phyloP scores from a whole-genome alignment of 2,329 filamentous ascomycete genomes.

The Diplodia intermedia region DNA sequence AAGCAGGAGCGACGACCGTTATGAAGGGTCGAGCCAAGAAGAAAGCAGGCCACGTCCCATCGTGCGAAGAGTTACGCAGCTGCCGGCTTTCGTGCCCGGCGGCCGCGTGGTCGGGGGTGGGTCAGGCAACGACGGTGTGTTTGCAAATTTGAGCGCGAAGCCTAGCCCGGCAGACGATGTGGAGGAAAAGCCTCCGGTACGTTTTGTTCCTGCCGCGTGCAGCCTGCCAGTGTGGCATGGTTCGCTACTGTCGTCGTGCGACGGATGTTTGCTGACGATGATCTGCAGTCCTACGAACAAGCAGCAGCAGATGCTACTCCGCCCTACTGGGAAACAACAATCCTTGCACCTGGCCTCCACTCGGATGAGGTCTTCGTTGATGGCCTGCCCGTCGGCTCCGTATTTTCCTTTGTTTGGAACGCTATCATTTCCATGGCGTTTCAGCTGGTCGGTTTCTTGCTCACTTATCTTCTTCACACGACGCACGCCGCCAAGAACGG shows the following conservation, averaged over 20 bases:
- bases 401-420: slow-evolving; percentile 91
- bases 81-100: slow-evolving; percentile 59
- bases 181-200: slow-evolving; percentile 91
- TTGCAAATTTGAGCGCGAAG: slow-evolving; percentile 92
- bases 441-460: slow-evolving; percentile 93
- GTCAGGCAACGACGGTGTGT: slow-evolving; percentile 88
- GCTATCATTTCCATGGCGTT: slow-evolving; percentile 98
- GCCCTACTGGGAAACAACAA: slow-evolving; percentile 99
- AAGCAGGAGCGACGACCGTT: slow-evolving; percentile 32
- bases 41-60: slow-evolving; percentile 45
- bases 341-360: slow-evolving; percentile 89
- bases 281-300: slow-evolving; percentile 87
- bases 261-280: slow-evolving; percentile 43
- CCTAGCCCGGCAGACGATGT: slow-evolving; percentile 81
- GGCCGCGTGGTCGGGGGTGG: slow-evolving; percentile 70
- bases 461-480: slow-evolving; percentile 97
- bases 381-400: slow-evolving; percentile 86
- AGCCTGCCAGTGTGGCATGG: neutral
- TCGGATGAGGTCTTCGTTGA: slow-evolving; percentile 96
- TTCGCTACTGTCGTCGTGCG: slow-evolving; percentile 26
- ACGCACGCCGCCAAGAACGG: slow-evolving; percentile 98
- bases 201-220: slow-evolving; percentile 48
- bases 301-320: slow-evolving; percentile 94
- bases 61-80: slow-evolving; percentile 59
- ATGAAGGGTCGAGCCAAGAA: slow-evolving; percentile 29